A percentile compares a stretch with the other conserved stretches of the same genome.
phyloP scores from a whole-genome alignment of 2,329 filamentous ascomycete genomes.

The Colletotrichum sp. region DNA sequence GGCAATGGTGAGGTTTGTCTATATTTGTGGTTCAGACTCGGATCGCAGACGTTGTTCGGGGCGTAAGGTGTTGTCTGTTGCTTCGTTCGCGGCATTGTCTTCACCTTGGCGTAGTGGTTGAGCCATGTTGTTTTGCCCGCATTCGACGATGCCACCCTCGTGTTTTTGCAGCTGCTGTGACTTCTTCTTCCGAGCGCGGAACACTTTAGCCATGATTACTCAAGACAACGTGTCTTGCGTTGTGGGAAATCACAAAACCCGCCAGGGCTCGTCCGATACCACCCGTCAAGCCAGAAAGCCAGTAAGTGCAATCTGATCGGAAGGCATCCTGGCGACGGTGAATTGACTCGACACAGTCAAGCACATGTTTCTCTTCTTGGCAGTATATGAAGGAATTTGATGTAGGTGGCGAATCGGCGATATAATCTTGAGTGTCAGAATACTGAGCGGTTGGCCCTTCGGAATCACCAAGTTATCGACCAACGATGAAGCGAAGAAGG shows the following conservation, averaged over 20 bases:
- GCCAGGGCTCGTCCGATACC: neutral
- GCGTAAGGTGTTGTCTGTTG: no score
- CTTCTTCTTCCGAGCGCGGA: no score
- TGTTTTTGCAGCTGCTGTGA: no score
- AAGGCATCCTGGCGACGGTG: neutral
- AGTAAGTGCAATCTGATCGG: neutral
- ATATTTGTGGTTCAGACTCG: no score
- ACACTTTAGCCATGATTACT: neutral
- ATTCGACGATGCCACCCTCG: no score
- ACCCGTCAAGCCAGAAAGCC: neutral
- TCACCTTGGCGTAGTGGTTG: no score
- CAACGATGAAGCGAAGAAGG: neutral
- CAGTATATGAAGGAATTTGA: neutral
- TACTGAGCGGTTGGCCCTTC: neutral
- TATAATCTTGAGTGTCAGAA: neutral
- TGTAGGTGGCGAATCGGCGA: neutral
- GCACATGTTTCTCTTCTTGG: neutral
- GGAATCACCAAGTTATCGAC: neutral
- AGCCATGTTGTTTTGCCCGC: no score
- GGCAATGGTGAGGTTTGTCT: no score
- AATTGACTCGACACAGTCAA: neutral
- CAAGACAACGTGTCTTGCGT: neutral
- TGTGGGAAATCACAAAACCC: neutral
- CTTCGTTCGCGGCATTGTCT: no score
- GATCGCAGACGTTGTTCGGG: no score